Percentiles rank a stretch among this genome's conserved stretches.
Evolutionary conservation across 495 filamentous ascomycete species (phyloP).

Genomic region (Ramalina peruviana): DNA sequence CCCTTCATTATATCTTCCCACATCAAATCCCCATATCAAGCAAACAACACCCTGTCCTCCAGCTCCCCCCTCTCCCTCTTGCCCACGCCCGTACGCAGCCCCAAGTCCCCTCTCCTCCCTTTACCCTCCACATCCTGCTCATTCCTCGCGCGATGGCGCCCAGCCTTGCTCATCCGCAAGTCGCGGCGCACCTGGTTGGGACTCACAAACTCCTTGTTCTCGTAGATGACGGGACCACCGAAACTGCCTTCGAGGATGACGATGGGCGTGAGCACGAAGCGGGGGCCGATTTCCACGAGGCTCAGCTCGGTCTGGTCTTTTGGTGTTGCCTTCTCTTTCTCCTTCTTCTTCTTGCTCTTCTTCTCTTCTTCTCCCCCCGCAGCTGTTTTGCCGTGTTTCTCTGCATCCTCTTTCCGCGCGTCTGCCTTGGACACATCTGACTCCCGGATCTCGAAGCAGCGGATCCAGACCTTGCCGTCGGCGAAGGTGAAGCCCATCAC

Average conservation of each 20-base stretch:
- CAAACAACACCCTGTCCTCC: constrained; percentile 72
- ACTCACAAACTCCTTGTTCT: constrained; percentile 96
- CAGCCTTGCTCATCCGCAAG: constrained; percentile 56
- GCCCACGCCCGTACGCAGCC: constrained; percentile 51
- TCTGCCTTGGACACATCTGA: constrained; percentile 45
- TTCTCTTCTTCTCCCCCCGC: constrained; percentile 18
- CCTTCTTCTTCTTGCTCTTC: constrained; percentile 17
- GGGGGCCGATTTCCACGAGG: constrained; percentile 85
- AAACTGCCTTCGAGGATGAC: constrained; percentile 92
- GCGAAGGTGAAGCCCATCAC: constrained; percentile 85
- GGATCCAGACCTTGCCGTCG: constrained; percentile 93
- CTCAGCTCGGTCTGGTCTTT: constrained; percentile 52
- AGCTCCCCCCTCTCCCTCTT: constrained; percentile 51
- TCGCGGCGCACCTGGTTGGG: constrained; percentile 89
- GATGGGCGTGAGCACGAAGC: constrained; percentile 91
- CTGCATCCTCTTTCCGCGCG: constrained; percentile 23
- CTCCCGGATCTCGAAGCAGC: constrained; percentile 86
- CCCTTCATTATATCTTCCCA: too few species aligned
- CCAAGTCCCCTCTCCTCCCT: constrained; percentile 61
- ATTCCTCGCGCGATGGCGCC: constrained; percentile 54
- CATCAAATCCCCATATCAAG: constrained; percentile 25
- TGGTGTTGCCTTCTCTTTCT: constrained; percentile 21
- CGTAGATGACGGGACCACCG: constrained; percentile 91
- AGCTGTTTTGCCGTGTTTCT: constrained; percentile 18
- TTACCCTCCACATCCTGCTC: constrained; percentile 60